Base-by-base conservation (phyloP, 2,329 filamentous ascomycete species). In the Sarocladium kiliense region DNA sequence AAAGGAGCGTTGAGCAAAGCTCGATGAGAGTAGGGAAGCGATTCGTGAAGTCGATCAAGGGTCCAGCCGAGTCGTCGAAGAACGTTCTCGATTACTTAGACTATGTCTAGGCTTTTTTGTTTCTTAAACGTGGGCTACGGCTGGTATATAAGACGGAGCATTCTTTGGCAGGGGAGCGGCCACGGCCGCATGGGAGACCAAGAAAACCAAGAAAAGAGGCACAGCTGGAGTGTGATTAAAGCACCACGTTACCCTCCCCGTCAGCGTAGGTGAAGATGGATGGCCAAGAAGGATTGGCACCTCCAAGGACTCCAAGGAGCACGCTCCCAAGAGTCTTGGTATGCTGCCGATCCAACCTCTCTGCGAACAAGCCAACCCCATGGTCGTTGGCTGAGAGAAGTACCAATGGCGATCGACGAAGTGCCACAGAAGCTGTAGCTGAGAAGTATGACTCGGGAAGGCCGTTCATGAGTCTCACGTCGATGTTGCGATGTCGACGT, bases 231-330 rank as follows among this genome's bases (percentile, higher is more conserved):
- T 25, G 18, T 44, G 5, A 23, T 44, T 9, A 21, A 49, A 18
- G 9, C 23, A 30, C 44, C 44, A 49, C 26, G 23, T 19, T 49
- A 19, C 11, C 23, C 9, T 49, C 44, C 44, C 44, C 12, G 44
- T 30, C 44, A 16, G 44, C 16, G 12, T 9, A 49, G 26, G 44
- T 27, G 26, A 19, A 32, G 23, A 49, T 7, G 19, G 44, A 11
- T n/a, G 26, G 44, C 44, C 44, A 49, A 49, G 44, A 49, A 49
- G 44, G 23, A 49, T 49, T 49, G 44, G 44, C 44, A 32, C 25
- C n/a, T 49, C 44, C 41, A 49, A n/a, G 44, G 25, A 49, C n/a
- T 49, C 44, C 41, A 49, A n/a, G 44, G 25, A 49, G 44, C 25
- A 11, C 6, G 9, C 44, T 14, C 30, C 44, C 44, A 49, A 49